phyloP scores from a whole-genome alignment of 1,284 basidiomycete species.

The Cystobasidiaceae sp. region DNA sequence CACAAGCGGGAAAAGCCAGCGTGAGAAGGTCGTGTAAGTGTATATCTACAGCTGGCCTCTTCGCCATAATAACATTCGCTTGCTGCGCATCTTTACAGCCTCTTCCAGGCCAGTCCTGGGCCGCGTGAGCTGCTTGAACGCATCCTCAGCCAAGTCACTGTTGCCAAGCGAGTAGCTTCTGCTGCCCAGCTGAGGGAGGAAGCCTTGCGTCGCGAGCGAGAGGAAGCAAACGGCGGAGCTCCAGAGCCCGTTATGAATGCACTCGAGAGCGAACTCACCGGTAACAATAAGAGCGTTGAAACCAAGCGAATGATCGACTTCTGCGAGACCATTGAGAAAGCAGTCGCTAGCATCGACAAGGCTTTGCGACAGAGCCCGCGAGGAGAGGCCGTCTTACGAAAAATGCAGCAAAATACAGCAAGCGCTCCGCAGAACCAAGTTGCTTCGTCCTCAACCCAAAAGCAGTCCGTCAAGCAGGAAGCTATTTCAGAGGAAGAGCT shows the following conservation, averaged over 20 bases:
- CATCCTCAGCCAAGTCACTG: constrained; percentile 79
- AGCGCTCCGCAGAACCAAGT: not conserved
- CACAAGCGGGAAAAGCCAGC: not conserved
- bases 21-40: constrained; percentile 27
- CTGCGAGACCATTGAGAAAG: constrained; percentile 71
- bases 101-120: constrained; percentile 80
- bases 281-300: constrained; percentile 56
- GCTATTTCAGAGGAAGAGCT: constrained; percentile 18
- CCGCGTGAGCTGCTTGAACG: constrained; percentile 83
- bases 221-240: constrained; percentile 10
- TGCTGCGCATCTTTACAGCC: constrained; percentile 47
- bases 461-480: not conserved
- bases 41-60: not conserved
- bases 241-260: constrained; percentile 41
- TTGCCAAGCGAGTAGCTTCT: constrained; percentile 75
- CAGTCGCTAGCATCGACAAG: constrained; percentile 72
- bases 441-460: not conserved
- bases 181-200: constrained; percentile 55
- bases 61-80: not conserved
- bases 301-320: constrained; percentile 53
- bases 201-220: not conserved
- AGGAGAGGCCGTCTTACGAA: constrained; percentile 45
- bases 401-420: not conserved
- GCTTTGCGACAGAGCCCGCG: constrained; percentile 80
- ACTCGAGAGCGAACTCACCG: constrained; percentile 71